A percentile compares a stretch with the other conserved stretches of the same genome.
These are phyloP conservation scores for Zizania latifolia DNA, from an alignment of 176 grass and related monocot genomes.

Conservation along the genomic window DNA sequence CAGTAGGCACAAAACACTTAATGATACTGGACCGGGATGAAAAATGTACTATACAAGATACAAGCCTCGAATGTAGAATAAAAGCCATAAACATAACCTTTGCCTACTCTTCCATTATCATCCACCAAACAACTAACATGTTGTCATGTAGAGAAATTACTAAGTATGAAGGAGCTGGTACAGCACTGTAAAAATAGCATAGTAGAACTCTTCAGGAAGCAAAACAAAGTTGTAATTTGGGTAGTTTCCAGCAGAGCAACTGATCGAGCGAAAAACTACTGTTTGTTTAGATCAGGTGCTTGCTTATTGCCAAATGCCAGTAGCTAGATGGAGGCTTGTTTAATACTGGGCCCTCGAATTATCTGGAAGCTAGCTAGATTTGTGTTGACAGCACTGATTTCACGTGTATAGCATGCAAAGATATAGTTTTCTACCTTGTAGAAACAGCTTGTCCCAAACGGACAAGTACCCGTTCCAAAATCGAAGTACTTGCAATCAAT, in stretches of 20 bases:
- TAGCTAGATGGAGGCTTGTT: not conserved
- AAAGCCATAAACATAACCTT: not conserved
- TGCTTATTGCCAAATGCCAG: too few species aligned
- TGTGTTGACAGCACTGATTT: not conserved
- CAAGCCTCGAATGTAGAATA: not conserved
- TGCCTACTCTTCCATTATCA: not conserved
- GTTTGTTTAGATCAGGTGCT: not conserved
- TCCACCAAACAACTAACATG: not conserved
- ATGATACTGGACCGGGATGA: not conserved
- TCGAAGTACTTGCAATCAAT: conserved; percentile 99
- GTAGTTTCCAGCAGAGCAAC: not conserved
- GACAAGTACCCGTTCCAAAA: conserved; percentile 82
- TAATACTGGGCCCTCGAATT: not conserved
- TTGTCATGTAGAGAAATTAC: not conserved
- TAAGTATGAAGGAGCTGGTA: too few species aligned
- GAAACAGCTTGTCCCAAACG: conserved; percentile 90
- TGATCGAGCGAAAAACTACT: not conserved
- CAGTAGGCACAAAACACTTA: not conserved
- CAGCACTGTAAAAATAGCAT: too few species aligned
- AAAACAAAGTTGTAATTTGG: too few species aligned
- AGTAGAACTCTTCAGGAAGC: too few species aligned
- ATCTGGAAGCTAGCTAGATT: not conserved
- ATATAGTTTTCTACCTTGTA: conserved; percentile 44
- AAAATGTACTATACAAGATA: not conserved
- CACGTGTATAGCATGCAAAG: conserved; percentile 10